A percentile compares a stretch with the other conserved stretches of the same genome.
Evolutionary conservation across 2,329 filamentous ascomycete species (phyloP).

Genomic region (Fusarium lateritium): DNA sequence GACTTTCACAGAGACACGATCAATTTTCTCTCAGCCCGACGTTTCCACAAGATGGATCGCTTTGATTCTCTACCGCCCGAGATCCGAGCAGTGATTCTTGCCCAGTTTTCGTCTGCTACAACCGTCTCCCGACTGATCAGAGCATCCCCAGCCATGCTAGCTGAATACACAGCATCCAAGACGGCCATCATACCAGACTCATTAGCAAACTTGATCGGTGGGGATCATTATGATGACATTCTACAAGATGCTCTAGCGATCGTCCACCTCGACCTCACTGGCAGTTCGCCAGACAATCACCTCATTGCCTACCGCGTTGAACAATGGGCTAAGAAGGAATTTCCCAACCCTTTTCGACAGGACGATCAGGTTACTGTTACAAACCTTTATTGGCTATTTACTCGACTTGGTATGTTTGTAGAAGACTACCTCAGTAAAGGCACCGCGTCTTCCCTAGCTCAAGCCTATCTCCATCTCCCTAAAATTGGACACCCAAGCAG

Average conservation of each 20-base stretch:
- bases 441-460: conserved; percentile 4
- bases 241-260: conserved; percentile 14
- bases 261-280: neutral
- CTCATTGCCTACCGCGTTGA: neutral
- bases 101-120: neutral
- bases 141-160: neutral
- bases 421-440: conserved; percentile 40
- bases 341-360: conserved; percentile 10
- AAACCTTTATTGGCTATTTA: conserved; percentile 9
- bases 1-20: too few species aligned
- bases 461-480: conserved; percentile 22
- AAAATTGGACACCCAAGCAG: neutral
- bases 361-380: neutral
- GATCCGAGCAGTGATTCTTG: neutral
- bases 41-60: neutral
- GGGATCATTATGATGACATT: neutral
- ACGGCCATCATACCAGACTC: too few species aligned
- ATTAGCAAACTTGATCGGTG: neutral
- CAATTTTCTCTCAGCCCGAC: too few species aligned
- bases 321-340: neutral
- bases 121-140: neutral
- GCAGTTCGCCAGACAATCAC: neutral
- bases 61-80: neutral
- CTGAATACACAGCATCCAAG: neutral
- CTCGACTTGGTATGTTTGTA: conserved; percentile 15